Evolutionary conservation across 2,329 filamentous ascomycete genomes (phyloP).

Genomic region (Rhynchosporium graminicola): DNA sequence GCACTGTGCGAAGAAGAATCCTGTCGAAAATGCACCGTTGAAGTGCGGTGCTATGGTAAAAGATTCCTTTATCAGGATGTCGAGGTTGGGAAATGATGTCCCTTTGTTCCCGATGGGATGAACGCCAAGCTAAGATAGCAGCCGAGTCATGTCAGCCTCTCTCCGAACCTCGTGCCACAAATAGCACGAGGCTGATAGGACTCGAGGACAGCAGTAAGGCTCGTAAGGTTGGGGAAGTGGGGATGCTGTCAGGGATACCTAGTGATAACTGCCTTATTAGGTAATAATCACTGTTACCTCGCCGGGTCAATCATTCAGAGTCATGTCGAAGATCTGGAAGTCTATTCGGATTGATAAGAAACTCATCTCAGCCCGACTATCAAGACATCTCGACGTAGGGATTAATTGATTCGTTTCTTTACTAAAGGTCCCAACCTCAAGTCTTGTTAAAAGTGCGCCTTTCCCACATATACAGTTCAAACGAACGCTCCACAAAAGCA

Average conservation of each 20-base stretch:
- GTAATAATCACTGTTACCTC: neutral
- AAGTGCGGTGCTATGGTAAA: conserved; percentile 10
- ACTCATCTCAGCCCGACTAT: neutral
- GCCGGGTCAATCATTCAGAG: neutral
- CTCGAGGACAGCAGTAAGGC: neutral
- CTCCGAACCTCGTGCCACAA: conserved; percentile 7
- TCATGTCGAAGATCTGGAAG: neutral
- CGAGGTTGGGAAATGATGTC: conserved; percentile 9
- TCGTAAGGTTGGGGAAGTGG: neutral
- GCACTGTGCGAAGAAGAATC: neutral
- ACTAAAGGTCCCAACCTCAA: too few species aligned
- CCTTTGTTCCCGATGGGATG: conserved; percentile 8
- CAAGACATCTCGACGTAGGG: neutral
- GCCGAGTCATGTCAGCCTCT: conserved; percentile 13
- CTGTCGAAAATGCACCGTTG: neutral
- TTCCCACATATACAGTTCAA: conserved; percentile 15
- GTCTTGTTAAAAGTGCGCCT: neutral
- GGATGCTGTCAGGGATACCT: neutral
- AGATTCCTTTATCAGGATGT: conserved; percentile 10
- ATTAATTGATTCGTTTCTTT: neutral
- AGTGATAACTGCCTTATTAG: neutral
- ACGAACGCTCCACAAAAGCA: neutral
- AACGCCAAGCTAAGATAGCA: neutral
- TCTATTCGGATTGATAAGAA: neutral
- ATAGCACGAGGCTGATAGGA: conserved; percentile 4